Evolutionary conservation across 2,329 filamentous ascomycete species (phyloP).

Genomic region (Myriosclerotinia duriaeana): DNA sequence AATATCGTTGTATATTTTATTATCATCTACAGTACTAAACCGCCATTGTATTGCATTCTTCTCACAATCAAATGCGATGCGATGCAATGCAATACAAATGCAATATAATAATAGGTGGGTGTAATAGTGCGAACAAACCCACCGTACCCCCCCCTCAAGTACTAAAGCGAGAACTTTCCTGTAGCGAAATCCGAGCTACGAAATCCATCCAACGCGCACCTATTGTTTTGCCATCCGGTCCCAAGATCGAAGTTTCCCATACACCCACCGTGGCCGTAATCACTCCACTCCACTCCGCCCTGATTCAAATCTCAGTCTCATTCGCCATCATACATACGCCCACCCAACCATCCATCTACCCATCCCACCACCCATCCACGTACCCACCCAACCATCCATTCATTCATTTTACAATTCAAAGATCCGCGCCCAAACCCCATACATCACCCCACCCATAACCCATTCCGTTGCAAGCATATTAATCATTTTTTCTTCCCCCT

Average conservation of each 20-base stretch:
- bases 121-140: no score
- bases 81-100: neutral
- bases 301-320: neutral
- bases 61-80: no score
- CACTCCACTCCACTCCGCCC: neutral
- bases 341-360: neutral
- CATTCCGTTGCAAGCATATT: conserved; percentile 10
- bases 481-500: conserved; percentile 1
- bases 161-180: neutral
- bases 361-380: neutral
- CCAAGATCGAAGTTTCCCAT: neutral
- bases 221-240: neutral
- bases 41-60: no score
- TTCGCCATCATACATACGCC: conserved; percentile 2
- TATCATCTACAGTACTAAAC: no score
- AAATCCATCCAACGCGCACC: neutral
- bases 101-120: neutral
- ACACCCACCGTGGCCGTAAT: neutral
- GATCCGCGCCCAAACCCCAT: conserved; percentile 2
- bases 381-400: neutral
- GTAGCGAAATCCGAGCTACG: neutral
- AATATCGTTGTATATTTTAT: no score
- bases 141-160: neutral
- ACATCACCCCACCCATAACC: neutral
- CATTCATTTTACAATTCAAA: conserved; percentile 9